Conservation (phyloP, 192 early-diverging fungal species). For the Backusella tuberculispora region DNA sequence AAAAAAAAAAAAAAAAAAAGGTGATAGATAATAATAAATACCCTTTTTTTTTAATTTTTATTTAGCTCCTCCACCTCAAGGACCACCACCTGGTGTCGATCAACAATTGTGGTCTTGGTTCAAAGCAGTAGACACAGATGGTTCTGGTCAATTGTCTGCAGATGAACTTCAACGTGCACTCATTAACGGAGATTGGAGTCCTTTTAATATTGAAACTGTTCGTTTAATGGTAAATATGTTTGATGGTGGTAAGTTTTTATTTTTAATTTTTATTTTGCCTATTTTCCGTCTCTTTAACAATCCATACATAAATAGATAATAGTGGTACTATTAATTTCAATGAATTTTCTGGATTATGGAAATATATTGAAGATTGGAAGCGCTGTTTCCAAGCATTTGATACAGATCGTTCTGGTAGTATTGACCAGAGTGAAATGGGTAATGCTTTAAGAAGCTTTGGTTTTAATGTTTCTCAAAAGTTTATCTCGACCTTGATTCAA, state of each 20-base stretch:
- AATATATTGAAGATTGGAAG: conserved; percentile 86
- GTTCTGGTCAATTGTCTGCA: conserved; percentile 69
- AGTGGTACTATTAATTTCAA: conserved; percentile 77
- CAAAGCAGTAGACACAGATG: conserved; percentile 66
- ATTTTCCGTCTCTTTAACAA: not conserved
- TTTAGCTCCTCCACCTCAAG: conserved; percentile 31
- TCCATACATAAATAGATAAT: conserved; percentile 52
- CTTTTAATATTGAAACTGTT: conserved; percentile 82
- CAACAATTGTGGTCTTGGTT: conserved; percentile 55
- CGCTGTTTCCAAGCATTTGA: conserved; percentile 79
- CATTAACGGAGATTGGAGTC: conserved; percentile 80
- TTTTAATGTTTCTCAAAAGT: conserved; percentile 71
- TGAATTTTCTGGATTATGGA: conserved; percentile 80
- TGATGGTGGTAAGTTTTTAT: conserved; percentile 54
- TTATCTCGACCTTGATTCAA: conserved; percentile 67
- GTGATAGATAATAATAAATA: not conserved
- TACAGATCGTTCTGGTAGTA: conserved; percentile 72
- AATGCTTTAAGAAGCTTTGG: conserved; percentile 78
- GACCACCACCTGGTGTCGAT: conserved; percentile 36
- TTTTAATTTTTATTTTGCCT: not conserved
- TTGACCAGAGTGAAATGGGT: conserved; percentile 70
- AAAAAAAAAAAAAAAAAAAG: not conserved
- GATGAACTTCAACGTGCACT: conserved; percentile 74
- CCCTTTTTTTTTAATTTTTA: not conserved
- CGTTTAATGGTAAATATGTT: conserved; percentile 83